Base-by-base conservation (phyloP, 106 monocot genomes). In the Cymbidium sinense region DNA sequence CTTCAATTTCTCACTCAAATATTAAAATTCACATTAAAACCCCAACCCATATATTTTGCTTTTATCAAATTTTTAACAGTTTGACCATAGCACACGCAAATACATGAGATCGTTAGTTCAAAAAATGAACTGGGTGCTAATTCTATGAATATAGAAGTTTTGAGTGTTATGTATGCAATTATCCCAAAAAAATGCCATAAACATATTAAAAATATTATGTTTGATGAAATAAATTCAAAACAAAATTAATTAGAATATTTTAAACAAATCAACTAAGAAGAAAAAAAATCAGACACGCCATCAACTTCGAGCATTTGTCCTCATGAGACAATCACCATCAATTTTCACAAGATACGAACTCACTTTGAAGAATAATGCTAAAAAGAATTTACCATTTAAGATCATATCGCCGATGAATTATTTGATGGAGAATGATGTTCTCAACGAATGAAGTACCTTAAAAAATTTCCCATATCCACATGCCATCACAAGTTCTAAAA, bases 401-500 rank as follows among this genome's bases (percentile, higher is more conserved):
- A 23, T 58, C 23, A 23, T 3, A 20, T 21, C 54, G 21, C 18
- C n/a, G 20, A 55, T 5, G 5, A 4, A 21, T 55, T 55, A 21
- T 55, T 55, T 55, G n/a, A 55, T 55, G 54, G 54, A 20, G 6
- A 55, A 55, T 0, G 54, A 55, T 55, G 54, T 5, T 1, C 5
- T 1, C 54, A 55, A 55, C 21, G n/a, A 55, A 55, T 58, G 58
- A 58, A 23, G 21, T 58, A 58, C n/a, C 23, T 6, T 58, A 2
- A 7, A 71, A 71, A 71, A n/a, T 34, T 71, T 36, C 36, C 36
- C 36, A 71, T 21, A 36, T 71, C 71, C 39, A 67, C 71, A 36
- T 21, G 37, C 17, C 36, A 34, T 21, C 29, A 67, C 5, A 9
- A 13, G 7, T 71, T 8, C 37, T 31, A 71, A 71, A 67, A 67